Base-by-base conservation (phyloP, 2,329 filamentous ascomycete species). In the Ceratocystis papillata region DNA sequence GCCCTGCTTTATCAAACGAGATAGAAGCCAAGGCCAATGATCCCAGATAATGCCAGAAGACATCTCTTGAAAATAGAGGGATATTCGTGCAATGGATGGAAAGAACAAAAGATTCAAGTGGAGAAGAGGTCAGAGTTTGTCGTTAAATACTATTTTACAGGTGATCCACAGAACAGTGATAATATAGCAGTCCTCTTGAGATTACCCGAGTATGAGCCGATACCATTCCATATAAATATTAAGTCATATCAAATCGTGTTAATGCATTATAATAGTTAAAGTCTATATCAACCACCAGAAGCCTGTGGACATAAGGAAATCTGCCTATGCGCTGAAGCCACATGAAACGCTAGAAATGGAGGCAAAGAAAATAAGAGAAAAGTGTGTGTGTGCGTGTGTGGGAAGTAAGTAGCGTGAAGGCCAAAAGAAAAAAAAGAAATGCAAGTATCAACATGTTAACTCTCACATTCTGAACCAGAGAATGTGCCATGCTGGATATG, bases 1-100 rank as follows among this genome's bases (percentile, higher is more conserved):
- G 62, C n/a, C 62, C 62, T 55, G 48, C 62, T 64, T 64, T 53
- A 44, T 64, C 46, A 30, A 30, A n/a, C 8, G 3, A 20, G 1
- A 37, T 44, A 53, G 6, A 53, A 64, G 48, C 28, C 30, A 41
- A 64, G n/a, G 12, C 62, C 46, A 64, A 64, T 64, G 62, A 64
- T 53, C 46, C 62, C 30, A 10, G 25, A 28, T 17, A 10, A n/a
- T 30, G 33, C 10, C 6, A 20, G 30, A 12, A 15, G 22, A 53
- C 3, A 22, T 53, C 22, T 15, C 20, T 6, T 4, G 48, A 28
- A 4, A 53, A 28, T 12, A 28, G 25, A 12, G 15, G 20, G 22
- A 33, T 22, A 10, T 20, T 15, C 1, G 5, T 46, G 17, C 8
- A 12, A 3, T 41, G 44, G 37, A 41, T 15, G 20, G 17, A 7